Evolutionary conservation across 2,329 filamentous ascomycete species (phyloP).

Genomic region (Emericellopsis atlantica): DNA sequence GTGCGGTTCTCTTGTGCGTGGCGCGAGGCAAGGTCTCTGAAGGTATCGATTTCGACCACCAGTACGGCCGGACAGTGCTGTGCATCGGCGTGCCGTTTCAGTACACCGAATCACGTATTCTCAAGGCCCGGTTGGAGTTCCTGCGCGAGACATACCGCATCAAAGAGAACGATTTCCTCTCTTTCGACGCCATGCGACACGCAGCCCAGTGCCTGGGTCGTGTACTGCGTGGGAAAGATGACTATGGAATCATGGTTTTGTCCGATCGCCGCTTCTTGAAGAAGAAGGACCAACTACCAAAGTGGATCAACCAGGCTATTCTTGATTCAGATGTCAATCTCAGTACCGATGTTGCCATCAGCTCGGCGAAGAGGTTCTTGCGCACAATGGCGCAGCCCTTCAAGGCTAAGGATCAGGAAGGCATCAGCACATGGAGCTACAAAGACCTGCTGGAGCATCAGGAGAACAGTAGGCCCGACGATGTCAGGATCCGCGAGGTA

Average conservation of each 20-base stretch:
- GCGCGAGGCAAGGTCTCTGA: constrained; percentile 95
- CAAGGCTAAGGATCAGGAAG: constrained; percentile 70
- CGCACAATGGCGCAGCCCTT: constrained; percentile 89
- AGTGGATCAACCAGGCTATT: constrained; percentile 90
- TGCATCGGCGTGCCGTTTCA: constrained; percentile 98
- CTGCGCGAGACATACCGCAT: constrained; percentile 95
- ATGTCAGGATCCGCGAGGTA: constrained; percentile 53
- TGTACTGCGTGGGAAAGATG: constrained; percentile 90
- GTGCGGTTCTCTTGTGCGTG: constrained; percentile 86
- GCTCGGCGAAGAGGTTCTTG: constrained; percentile 78
- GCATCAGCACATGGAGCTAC: constrained; percentile 83
- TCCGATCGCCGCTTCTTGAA: constrained; percentile 89
- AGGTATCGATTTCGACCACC: constrained; percentile 98
- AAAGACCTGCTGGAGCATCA: constrained; percentile 69
- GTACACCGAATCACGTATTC: constrained; percentile 93
- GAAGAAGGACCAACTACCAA: constrained; percentile 80
- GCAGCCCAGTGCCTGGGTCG: constrained; percentile 92
- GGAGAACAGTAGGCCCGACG: constrained; percentile 47
- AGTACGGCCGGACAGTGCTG: constrained; percentile 89
- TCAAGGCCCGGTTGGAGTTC: constrained; percentile 92
- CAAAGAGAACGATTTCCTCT: constrained; percentile 91
- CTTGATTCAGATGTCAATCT: constrained; percentile 78
- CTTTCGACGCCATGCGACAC: constrained; percentile 99
- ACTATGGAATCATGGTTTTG: constrained; percentile 99
- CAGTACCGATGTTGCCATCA: constrained; percentile 90